phyloP scores from a whole-genome alignment of 768 basidiomycete species.

The Xerocomellus chrysenteron region DNA sequence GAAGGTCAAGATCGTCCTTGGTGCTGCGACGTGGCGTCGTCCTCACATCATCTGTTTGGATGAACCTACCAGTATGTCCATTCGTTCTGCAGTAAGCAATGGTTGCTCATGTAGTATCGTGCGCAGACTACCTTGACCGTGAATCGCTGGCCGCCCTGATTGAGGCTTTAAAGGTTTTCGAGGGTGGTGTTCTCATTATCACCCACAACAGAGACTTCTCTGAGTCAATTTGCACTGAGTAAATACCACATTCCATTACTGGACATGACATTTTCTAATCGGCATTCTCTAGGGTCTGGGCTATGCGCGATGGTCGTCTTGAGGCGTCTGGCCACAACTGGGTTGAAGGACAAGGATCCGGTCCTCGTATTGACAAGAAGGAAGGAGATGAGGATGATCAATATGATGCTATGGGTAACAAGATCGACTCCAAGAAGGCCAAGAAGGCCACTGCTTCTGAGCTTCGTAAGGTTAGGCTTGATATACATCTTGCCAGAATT shows the following conservation, averaged over 20 bases:
- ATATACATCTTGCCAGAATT: background rate
- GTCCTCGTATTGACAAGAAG: conserved; percentile 91
- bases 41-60: conserved; percentile 97
- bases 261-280: background rate
- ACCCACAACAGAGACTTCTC: conserved; percentile 99
- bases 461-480: conserved; percentile 63
- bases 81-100: background rate
- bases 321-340: conserved; percentile 99
- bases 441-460: conserved; percentile 87
- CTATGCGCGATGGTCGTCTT: conserved; percentile 95
- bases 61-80: conserved; percentile 82
- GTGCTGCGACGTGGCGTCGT: conserved; percentile 98
- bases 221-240: conserved; percentile 93
- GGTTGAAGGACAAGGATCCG: conserved; percentile 98
- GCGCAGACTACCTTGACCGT: conserved; percentile 93
- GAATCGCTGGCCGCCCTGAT: conserved; percentile 99
- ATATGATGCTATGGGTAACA: conserved; percentile 99
- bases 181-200: conserved; percentile 97
- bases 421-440: conserved; percentile 78
- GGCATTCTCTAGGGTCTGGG: conserved; percentile 70
- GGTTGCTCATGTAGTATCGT: background rate
- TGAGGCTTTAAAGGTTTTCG: conserved; percentile 95
- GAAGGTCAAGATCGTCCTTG: conserved; percentile 99
- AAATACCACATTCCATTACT: conserved; percentile 7
- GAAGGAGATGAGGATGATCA: conserved; percentile 86